Base-by-base conservation (phyloP, 1,284 basidiomycete genomes). In the Cerrena zonata region DNA sequence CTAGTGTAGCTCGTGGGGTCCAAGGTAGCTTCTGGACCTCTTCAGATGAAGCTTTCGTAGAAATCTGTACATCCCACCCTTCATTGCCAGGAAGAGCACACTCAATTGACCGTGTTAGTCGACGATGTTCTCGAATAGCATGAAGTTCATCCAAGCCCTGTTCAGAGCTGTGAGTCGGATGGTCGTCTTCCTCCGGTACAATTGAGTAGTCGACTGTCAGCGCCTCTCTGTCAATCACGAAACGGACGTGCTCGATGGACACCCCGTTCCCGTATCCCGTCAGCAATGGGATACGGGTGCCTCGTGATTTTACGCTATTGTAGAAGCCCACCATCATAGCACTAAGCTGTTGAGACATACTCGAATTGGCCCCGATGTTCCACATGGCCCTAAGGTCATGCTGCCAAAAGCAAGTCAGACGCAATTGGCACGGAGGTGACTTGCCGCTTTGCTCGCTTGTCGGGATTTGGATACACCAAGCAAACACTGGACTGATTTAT, bases 391-490 rank as follows among this genome's bases (percentile, higher is more conserved):
- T 86, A n/a, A 97, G 80, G 68, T 96, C 89, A 71, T 97, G 95
- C 60, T 94, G 90, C 91, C 92, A 97, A 66, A 95, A 95, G 61
- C 89, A 91, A 1, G 91, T 94, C 52, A 96, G 80, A 21, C 89
- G 82, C 22, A 93, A 69, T 53, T 73, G 54, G 11, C 60, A 56
- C 53, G 65, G 52, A 70, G 66, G 56, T 75, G 62, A 58, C 71
- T 63, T 48, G 54, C 49, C 51, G 26, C 61, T 60, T 18, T 59
- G 58, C 23, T 69, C 57, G 55, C 64, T 50, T 52, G n/a, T 53
- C 40, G 39, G 63, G 56, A 76, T 69, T 64, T 97, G 93, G 19
- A 97, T 82, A 63, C 91, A 94, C 91, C 93, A 97, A 15, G 93
- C 91, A 58, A 93, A 87, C 47, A 99, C 89, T 91, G 56, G 5